Base-by-base conservation (phyloP, 345 rosid genomes). In the Cardamine resedifolia region DNA sequence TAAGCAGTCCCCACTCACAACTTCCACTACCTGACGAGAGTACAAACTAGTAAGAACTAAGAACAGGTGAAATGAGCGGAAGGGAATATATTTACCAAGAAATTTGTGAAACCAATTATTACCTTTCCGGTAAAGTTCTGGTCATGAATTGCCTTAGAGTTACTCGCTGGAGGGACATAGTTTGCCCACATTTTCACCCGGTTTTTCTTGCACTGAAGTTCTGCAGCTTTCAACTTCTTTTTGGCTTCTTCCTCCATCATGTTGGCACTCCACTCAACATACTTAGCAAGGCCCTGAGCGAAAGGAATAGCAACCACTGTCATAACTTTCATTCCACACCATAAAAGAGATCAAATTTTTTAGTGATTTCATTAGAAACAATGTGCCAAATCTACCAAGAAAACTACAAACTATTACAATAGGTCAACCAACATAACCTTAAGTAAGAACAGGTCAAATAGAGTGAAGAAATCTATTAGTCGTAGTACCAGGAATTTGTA, bases 241-340 rank as follows among this genome's bases (percentile, higher is more conserved):
- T 84, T 92, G 58, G 94, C 89, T 64, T 91, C 96, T 55, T 92
- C 97, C 84, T 96, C 98, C 96, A 96, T 86, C 96, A 87, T 84
- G 79, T 86, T 92, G 26, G 96, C 99, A 79, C 98, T 96, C 99
- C 99, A 96, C 65, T 92, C 99, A 69, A 96, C 91, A 81, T 80
- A 96, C 82, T 89, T 90, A 68, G 98, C 98, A 51, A 96, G 85
- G 60, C 99, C 98, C 99, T 96, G 64, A 65, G 58, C 3, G 41
- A 58, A 68, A 60, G 20, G 18, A 64, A 70, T 41, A 61, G 51
- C 18, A 70, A 65, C 60, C 36, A 68, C 24, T 49, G 53, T 62
- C 72, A 76, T 10, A 43, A 61, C n/a, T 53, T 53, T 31, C 5
- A 50, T 58, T 55, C 61, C 30, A 56, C 20, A 64, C 23, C 28